phyloP scores from a whole-genome alignment of 495 filamentous ascomycete species.

The Melanomma pulvis-pyrius region DNA sequence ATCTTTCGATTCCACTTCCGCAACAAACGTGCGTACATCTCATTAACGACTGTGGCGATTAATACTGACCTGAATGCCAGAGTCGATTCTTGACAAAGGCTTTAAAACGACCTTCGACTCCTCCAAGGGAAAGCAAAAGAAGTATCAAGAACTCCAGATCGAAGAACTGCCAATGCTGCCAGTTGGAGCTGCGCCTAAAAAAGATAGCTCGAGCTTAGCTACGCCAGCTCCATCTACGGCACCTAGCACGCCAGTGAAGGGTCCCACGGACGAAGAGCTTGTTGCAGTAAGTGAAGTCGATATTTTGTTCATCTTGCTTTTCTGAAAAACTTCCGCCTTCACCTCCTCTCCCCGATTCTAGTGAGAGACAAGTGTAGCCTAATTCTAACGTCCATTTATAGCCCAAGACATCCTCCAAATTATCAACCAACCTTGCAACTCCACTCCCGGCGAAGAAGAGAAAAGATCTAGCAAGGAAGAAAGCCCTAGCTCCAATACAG shows the following conservation, averaged over 20 bases:
- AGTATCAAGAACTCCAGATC: not conserved
- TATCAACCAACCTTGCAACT: not conserved
- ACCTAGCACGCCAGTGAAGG: not conserved
- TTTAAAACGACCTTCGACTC: not conserved
- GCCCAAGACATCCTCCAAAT: not conserved
- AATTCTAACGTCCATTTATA: not conserved
- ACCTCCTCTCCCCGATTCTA: not conserved
- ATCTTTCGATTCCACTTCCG: slow-evolving; percentile 35
- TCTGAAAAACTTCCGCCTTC: not conserved
- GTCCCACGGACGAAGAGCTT: not conserved
- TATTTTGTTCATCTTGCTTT: not conserved
- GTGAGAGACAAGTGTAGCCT: not conserved
- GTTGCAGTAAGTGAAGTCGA: not conserved
- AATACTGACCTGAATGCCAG: not conserved
- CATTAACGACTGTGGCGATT: not conserved
- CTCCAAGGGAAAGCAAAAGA: not conserved
- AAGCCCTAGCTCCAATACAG: too few species aligned
- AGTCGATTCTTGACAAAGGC: slow-evolving; percentile 5
- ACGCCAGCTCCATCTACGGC: not conserved
- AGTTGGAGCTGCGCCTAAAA: not conserved
- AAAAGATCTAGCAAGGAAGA: too few species aligned
- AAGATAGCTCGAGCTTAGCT: not conserved
- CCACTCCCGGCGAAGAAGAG: too few species aligned
- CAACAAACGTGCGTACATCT: slow-evolving; percentile 4
- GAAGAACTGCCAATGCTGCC: not conserved